A percentile compares a stretch with the other conserved stretches of the same genome.
phyloP scores from a whole-genome alignment of 148 eudicot species.

The Silene uniflora region DNA sequence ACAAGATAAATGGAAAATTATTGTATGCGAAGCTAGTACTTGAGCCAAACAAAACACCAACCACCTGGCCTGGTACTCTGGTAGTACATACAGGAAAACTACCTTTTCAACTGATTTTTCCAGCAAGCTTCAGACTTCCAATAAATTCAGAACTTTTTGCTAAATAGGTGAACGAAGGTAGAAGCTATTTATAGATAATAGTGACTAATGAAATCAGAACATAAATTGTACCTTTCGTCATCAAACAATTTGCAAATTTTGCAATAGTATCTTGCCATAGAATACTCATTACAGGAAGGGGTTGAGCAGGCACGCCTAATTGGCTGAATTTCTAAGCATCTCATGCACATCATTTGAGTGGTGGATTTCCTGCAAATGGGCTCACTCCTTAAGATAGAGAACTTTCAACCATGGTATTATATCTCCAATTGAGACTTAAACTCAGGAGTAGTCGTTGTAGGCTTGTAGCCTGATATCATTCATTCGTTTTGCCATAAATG shows the following conservation, averaged over 20 bases:
- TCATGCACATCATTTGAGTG: conserved; percentile 92
- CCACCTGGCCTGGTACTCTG: too few species aligned
- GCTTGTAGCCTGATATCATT: neutral
- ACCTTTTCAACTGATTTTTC: too few species aligned
- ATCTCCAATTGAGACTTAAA: neutral
- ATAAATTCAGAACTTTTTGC: too few species aligned
- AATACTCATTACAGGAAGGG: conserved; percentile 49
- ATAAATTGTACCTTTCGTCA: conserved; percentile 66
- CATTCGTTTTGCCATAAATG: neutral
- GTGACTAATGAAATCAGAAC: neutral
- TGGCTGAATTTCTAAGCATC: conserved; percentile 79
- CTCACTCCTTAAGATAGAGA: conserved; percentile 10
- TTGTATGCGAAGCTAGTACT: too few species aligned
- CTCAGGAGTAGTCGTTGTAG: neutral
- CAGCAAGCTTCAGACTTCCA: too few species aligned
- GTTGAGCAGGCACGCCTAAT: conserved; percentile 61
- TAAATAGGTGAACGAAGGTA: too few species aligned
- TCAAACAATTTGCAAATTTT: conserved; percentile 83
- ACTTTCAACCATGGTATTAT: neutral
- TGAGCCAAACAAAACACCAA: too few species aligned
- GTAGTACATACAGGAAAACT: too few species aligned
- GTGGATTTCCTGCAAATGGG: conserved; percentile 65
- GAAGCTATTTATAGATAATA: neutral
- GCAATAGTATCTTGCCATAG: conserved; percentile 92
- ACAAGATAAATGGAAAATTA: too few species aligned